phyloP scores from a whole-genome alignment of 768 basidiomycete genomes.

The Leccinum longicurvipes region DNA sequence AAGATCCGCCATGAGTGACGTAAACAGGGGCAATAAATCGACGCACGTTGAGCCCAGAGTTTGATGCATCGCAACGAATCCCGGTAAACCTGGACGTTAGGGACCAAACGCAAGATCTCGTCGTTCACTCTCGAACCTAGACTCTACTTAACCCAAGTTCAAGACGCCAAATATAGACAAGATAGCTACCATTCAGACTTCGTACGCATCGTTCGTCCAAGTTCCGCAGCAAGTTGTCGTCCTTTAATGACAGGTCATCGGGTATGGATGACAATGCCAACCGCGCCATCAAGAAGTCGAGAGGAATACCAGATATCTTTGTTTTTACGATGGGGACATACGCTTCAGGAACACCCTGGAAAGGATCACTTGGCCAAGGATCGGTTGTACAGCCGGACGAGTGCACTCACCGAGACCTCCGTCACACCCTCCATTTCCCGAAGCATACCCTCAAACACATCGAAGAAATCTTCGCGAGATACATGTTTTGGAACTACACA shows the following conservation, averaged over 20 bases:
- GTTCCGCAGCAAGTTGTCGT: conserved; percentile 89
- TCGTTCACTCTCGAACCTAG: conserved; percentile 93
- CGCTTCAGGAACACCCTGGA: conserved; percentile 91
- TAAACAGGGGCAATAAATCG: not conserved
- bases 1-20: conserved; percentile 8
- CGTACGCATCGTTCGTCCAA: conserved; percentile 93
- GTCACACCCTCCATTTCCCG: conserved; percentile 76
- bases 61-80: conserved; percentile 95
- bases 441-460: conserved; percentile 86
- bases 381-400: not conserved
- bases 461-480: conserved; percentile 93
- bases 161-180: not conserved
- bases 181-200: conserved; percentile 75
- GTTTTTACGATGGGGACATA: conserved; percentile 94
- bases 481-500: conserved; percentile 97
- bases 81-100: conserved; percentile 91
- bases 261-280: conserved; percentile 84
- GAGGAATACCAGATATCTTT: conserved; percentile 86
- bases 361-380: conserved; percentile 4
- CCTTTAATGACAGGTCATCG: conserved; percentile 84
- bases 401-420: conserved; percentile 78
- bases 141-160: conserved; percentile 10
- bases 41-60: conserved; percentile 92
- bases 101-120: conserved; percentile 91
- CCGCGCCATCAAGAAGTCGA: conserved; percentile 94